A percentile compares a stretch with the other conserved stretches of the same genome.
phyloP scores from a whole-genome alignment of 345 rosid genomes.

The Combretum micranthum region DNA sequence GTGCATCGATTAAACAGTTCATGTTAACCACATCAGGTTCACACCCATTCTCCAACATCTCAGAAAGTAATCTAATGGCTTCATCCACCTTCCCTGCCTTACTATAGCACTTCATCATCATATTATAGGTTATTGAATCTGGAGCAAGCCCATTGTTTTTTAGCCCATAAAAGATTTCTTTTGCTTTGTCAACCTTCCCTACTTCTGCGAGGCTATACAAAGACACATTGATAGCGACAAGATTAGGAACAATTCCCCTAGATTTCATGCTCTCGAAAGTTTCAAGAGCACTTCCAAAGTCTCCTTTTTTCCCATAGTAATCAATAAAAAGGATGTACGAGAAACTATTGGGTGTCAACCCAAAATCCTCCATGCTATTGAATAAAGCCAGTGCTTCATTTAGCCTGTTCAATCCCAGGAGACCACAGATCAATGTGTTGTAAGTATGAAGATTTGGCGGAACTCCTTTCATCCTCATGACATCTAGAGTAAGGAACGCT shows the following conservation, averaged over 20 bases:
- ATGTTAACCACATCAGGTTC: slow-evolving; percentile 74
- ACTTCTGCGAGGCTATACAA: slow-evolving; percentile 67
- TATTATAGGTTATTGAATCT: slow-evolving; percentile 86
- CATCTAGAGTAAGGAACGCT: slow-evolving; percentile 56
- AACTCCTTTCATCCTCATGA: slow-evolving; percentile 55
- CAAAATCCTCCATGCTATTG: slow-evolving; percentile 48
- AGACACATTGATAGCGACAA: slow-evolving; percentile 85
- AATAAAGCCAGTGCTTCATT: slow-evolving; percentile 59
- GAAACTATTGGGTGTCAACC: slow-evolving; percentile 64
- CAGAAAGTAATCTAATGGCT: slow-evolving; percentile 64
- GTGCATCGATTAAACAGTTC: slow-evolving; percentile 71
- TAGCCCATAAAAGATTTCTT: slow-evolving; percentile 55
- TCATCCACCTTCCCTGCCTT: slow-evolving; percentile 70
- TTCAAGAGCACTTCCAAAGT: slow-evolving; percentile 53
- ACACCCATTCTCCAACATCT: slow-evolving; percentile 58
- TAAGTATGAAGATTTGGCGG: slow-evolving; percentile 79
- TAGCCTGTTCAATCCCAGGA: slow-evolving; percentile 49
- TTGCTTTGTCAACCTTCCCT: slow-evolving; percentile 66
- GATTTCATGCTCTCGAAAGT: slow-evolving; percentile 73
- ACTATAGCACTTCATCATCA: slow-evolving; percentile 92
- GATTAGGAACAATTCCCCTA: slow-evolving; percentile 70
- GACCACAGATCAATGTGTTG: slow-evolving; percentile 71
- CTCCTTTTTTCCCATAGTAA: slow-evolving; percentile 80
- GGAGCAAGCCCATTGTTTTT: slow-evolving; percentile 56
- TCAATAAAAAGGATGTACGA: slow-evolving; percentile 80